phyloP scores from a whole-genome alignment of 331 rosid genomes.

The Saraca asoca region DNA sequence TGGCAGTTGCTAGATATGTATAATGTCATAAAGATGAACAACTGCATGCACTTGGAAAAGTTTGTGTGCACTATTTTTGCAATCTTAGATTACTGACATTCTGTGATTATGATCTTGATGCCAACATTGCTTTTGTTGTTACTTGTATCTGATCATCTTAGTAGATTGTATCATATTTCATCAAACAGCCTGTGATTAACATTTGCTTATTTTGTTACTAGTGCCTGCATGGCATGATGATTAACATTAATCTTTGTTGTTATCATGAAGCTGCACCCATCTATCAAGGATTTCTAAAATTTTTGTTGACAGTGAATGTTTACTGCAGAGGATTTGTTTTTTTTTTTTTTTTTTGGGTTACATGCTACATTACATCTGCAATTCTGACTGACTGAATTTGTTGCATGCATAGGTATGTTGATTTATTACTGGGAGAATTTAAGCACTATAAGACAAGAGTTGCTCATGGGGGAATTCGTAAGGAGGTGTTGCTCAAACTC shows the following conservation, averaged over 20 bases:
- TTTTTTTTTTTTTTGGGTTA: background rate
- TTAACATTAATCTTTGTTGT: background rate
- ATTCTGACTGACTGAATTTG: conserved; percentile 45
- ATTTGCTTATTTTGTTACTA: conserved; percentile 7
- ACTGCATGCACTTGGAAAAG: background rate
- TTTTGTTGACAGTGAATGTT: too few relatives aligned
- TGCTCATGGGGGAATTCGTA: conserved; percentile 83
- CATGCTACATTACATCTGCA: conserved; percentile 20
- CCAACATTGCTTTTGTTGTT: conserved; percentile 13
- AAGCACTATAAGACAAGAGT: conserved; percentile 95
- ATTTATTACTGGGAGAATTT: conserved; percentile 93
- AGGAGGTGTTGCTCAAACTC: conserved; percentile 66
- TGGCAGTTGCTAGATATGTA: conserved; percentile 23
- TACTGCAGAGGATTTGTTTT: background rate
- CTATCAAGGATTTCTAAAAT: background rate
- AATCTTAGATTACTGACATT: conserved; percentile 16
- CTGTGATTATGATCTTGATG: background rate
- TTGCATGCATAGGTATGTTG: conserved; percentile 75
- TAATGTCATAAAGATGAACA: conserved; percentile 3
- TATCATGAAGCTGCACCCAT: background rate
- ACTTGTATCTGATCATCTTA: conserved; percentile 14
- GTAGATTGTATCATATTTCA: conserved; percentile 1
- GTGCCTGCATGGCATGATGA: background rate
- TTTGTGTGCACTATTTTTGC: conserved; percentile 17
- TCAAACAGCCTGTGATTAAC: background rate